A percentile compares a stretch with the other conserved stretches of the same genome.
Conservation (phyloP, 106 monocot species). For the Dioscorea alata region DNA sequence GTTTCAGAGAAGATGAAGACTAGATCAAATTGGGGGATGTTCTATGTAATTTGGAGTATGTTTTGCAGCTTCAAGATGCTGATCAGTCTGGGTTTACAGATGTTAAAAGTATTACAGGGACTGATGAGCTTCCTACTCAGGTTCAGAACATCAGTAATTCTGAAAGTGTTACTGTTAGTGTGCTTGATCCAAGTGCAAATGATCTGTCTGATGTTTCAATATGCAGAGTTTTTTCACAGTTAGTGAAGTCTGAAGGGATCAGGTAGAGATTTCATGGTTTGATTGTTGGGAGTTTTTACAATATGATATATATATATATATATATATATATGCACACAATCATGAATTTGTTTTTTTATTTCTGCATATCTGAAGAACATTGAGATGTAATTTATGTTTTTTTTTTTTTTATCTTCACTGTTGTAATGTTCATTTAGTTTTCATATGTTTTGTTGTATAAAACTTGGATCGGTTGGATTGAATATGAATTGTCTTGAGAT, state of each 20-base stretch:
- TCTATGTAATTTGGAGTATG: slow-evolving; percentile 67
- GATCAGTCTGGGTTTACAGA: slow-evolving; percentile 18
- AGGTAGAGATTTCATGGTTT: slow-evolving; percentile 21
- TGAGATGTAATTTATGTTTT: no score
- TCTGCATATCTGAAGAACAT: no score
- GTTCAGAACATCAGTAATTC: slow-evolving; percentile 19
- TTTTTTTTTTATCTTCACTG: no score
- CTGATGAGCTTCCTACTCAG: slow-evolving; percentile 23
- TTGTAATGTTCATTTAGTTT: no score
- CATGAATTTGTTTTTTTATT: no score
- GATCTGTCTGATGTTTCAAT: slow-evolving; percentile 61
- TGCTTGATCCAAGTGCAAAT: background rate
- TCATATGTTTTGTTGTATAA: no score
- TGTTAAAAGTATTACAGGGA: slow-evolving; percentile 38
- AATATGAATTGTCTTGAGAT: no score
- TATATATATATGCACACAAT: no score
- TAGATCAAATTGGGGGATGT: slow-evolving; percentile 72
- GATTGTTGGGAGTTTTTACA: no score
- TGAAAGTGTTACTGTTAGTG: background rate
- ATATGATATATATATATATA: no score
- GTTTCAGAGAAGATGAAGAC: slow-evolving; percentile 38
- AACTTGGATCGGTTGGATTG: no score
- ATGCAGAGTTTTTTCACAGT: slow-evolving; percentile 79
- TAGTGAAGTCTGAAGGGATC: slow-evolving; percentile 73
- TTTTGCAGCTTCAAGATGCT: slow-evolving; percentile 54